Evolutionary conservation across 2,329 filamentous ascomycete genomes (phyloP).

Genomic region (Ophiostoma ips): DNA sequence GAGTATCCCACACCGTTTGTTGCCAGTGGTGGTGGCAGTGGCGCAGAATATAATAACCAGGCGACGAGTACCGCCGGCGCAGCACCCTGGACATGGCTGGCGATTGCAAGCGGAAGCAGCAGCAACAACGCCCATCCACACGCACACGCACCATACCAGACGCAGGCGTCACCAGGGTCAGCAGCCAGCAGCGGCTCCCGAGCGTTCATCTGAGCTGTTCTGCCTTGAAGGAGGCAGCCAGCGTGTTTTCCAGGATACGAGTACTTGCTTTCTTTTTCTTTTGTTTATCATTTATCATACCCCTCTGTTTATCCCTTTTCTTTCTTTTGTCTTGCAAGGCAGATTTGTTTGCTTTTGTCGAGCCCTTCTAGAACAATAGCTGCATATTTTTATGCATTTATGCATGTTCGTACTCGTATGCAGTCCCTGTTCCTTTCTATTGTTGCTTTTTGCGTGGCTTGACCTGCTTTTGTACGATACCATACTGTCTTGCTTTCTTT

Average conservation of each 20-base stretch:
- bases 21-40: background rate
- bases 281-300: background rate
- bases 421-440: too few species aligned
- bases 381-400: too few species aligned
- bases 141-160: slow-evolving; percentile 5
- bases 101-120: background rate
- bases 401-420: too few species aligned
- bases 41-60: background rate
- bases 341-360: too few species aligned
- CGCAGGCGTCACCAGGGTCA: slow-evolving; percentile 10
- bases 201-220: slow-evolving; percentile 7
- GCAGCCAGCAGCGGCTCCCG: slow-evolving; percentile 8
- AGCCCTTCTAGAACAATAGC: too few species aligned
- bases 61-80: background rate
- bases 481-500: too few species aligned
- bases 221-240: too few species aligned
- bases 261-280: background rate
- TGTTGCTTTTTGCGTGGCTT: too few species aligned
- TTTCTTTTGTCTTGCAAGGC: background rate
- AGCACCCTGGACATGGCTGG: background rate
- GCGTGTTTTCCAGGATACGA: too few species aligned
- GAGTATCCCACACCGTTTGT: slow-evolving; percentile 9
- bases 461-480: too few species aligned
- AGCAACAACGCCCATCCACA: slow-evolving; percentile 3
- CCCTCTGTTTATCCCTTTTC: background rate